Percentiles rank a stretch among this genome's conserved stretches.
Evolutionary conservation across 805 yeast genomes (phyloP).

Genomic region (Ogataea minuta): DNA sequence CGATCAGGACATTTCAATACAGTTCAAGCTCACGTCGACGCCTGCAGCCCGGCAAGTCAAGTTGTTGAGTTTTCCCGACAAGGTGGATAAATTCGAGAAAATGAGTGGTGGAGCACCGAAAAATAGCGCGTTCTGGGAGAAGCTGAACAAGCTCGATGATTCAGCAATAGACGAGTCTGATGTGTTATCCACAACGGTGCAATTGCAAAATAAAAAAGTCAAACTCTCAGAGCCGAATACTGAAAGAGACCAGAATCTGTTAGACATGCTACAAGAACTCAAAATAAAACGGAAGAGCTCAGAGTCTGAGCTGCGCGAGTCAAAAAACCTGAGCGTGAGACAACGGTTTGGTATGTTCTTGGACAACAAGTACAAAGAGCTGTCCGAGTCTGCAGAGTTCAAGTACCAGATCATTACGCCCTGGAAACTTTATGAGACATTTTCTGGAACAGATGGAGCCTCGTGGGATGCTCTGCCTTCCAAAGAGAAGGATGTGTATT

Average conservation of each 20-base stretch:
- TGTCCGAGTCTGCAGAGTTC: constrained; percentile 30
- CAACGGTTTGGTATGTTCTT: constrained; percentile 29
- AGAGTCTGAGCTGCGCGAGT: constrained; percentile 3
- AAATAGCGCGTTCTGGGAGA: constrained; percentile 13
- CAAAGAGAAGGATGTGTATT: constrained; percentile 27
- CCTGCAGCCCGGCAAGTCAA: constrained; percentile 6
- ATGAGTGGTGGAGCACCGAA: constrained; percentile 27
- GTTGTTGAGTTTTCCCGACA: constrained; percentile 24
- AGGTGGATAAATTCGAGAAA: constrained; percentile 31
- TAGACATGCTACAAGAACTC: constrained; percentile 3
- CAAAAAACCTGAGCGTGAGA: constrained; percentile 13
- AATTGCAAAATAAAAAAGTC: constrained; percentile 5
- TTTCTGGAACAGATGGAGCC: constrained; percentile 21
- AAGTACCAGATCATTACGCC: constrained; percentile 29
- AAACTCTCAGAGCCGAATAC: constrained; percentile 8
- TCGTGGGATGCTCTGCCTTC: constrained; percentile 26
- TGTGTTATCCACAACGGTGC: constrained; percentile 1
- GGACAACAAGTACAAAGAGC: constrained; percentile 28
- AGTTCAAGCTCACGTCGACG: constrained; percentile 13
- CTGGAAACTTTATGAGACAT: constrained; percentile 26
- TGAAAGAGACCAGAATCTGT: constrained; percentile 1
- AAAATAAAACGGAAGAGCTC: constrained; percentile 5
- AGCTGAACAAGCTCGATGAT: constrained; percentile 6
- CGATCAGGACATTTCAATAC: background rate
- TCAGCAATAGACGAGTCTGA: constrained; percentile 2